Percentiles rank a stretch among this genome's conserved stretches.
phyloP scores from a whole-genome alignment of 2,329 filamentous ascomycete species.

The Didymella arachidicola region DNA sequence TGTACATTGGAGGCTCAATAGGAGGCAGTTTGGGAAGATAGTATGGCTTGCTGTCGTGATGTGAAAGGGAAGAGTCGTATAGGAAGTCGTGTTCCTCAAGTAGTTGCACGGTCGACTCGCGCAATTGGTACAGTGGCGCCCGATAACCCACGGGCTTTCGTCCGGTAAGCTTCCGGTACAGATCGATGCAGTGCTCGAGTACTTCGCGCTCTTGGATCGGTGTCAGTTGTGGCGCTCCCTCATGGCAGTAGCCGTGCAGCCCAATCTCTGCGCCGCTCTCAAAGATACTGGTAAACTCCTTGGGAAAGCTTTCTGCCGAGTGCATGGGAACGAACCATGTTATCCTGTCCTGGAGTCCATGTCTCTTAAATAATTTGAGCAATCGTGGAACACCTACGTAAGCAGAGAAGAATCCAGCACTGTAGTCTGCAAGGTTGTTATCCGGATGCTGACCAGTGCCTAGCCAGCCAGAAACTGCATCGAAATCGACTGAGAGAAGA shows the following conservation, averaged over 20 bases:
- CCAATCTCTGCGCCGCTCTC: conserved; percentile 63
- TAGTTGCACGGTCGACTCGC: conserved; percentile 58
- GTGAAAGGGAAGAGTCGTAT: conserved; percentile 61
- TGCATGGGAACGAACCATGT: conserved; percentile 70
- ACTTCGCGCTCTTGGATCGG: conserved; percentile 60
- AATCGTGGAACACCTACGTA: conserved; percentile 65
- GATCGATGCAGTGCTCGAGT: conserved; percentile 56
- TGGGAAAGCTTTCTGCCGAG: conserved; percentile 65
- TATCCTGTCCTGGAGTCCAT: conserved; percentile 60
- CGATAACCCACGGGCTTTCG: conserved; percentile 59
- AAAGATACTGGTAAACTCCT: conserved; percentile 59
- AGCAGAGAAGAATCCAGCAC: conserved; percentile 63
- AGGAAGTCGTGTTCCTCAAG: conserved; percentile 60
- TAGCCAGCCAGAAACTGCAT: conserved; percentile 67
- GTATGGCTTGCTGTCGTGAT: conserved; percentile 61
- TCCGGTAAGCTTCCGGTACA: conserved; percentile 55
- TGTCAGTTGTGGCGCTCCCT: conserved; percentile 57
- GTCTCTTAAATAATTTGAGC: conserved; percentile 62
- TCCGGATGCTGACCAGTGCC: conserved; percentile 63
- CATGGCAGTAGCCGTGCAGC: conserved; percentile 60
- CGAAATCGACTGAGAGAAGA: conserved; percentile 60
- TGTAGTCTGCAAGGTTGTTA: conserved; percentile 65
- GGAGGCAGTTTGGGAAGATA: conserved; percentile 54
- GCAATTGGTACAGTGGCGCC: conserved; percentile 61
- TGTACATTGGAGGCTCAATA: conserved; percentile 54